phyloP scores from a whole-genome alignment of 1,284 basidiomycete genomes.

The Fomitopsis palustris region DNA sequence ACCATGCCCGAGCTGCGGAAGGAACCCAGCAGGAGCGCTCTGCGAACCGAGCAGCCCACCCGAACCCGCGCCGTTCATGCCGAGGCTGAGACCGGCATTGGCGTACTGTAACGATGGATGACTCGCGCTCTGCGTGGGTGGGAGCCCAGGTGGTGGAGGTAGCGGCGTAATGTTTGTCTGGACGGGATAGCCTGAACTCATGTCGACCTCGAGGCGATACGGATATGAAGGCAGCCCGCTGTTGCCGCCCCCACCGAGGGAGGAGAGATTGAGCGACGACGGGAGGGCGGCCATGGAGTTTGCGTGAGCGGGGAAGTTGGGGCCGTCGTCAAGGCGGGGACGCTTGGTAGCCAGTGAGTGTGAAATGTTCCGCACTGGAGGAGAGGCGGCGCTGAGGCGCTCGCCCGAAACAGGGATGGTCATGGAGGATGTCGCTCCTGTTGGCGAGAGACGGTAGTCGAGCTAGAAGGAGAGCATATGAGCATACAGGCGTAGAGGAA shows the following conservation, averaged over 20 bases:
- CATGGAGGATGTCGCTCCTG: conserved; percentile 18
- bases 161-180: conserved; percentile 16
- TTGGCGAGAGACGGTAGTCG: conserved; percentile 23
- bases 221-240: conserved; percentile 13
- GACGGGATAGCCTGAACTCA: conserved; percentile 14
- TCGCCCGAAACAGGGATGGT: conserved; percentile 31
- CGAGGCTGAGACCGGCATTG: conserved; percentile 4
- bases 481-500: neutral
- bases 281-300: conserved; percentile 15
- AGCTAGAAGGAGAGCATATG: conserved; percentile 11
- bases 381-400: conserved; percentile 20
- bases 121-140: conserved; percentile 17
- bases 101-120: conserved; percentile 17
- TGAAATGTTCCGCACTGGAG: conserved; percentile 15
- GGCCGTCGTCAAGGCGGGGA: conserved; percentile 17
- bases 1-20: conserved; percentile 11
- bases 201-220: conserved; percentile 28
- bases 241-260: conserved; percentile 10
- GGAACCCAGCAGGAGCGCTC: conserved; percentile 9
- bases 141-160: conserved; percentile 9
- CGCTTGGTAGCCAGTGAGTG: conserved; percentile 19
- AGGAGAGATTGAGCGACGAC: conserved; percentile 9
- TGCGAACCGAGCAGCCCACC: conserved; percentile 12
- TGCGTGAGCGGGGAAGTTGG: conserved; percentile 3
- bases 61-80: conserved; percentile 2